Conservation (phyloP, 2,329 filamentous ascomycete species). For the Whalleya microplaca region DNA sequence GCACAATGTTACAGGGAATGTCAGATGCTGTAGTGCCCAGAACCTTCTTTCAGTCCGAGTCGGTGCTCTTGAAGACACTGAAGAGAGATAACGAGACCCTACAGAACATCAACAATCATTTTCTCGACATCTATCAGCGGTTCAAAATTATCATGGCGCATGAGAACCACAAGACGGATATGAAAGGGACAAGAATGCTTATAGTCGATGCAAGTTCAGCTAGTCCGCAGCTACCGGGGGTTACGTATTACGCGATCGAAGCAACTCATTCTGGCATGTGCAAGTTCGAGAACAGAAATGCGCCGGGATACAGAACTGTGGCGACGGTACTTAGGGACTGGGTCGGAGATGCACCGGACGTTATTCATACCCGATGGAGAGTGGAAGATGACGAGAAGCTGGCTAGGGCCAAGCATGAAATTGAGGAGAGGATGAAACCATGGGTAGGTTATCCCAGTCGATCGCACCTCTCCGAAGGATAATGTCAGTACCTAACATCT, state of each 20-base stretch:
- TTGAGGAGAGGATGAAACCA: constrained; percentile 49
- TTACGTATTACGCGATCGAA: constrained; percentile 69
- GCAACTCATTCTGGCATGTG: constrained; percentile 47
- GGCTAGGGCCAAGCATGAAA: constrained; percentile 47
- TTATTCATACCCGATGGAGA: constrained; percentile 62
- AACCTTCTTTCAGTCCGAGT: constrained; percentile 68
- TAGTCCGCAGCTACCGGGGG: constrained; percentile 69
- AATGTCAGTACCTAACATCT: constrained; percentile 15
- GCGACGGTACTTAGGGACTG: constrained; percentile 55
- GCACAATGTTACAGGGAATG: constrained; percentile 68
- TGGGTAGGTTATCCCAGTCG: constrained; percentile 37
- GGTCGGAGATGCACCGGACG: constrained; percentile 55
- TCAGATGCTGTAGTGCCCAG: constrained; percentile 66
- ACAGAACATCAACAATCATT: constrained; percentile 73
- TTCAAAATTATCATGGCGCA: constrained; percentile 79
- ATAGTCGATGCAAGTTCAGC: constrained; percentile 74
- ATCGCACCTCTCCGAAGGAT: neutral
- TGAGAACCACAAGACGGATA: constrained; percentile 71
- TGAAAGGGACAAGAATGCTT: constrained; percentile 64
- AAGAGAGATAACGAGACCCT: constrained; percentile 75
- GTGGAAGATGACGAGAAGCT: constrained; percentile 60
- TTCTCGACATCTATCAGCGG: constrained; percentile 70
- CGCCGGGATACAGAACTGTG: constrained; percentile 66
- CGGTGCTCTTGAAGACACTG: constrained; percentile 70
- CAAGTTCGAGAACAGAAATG: constrained; percentile 54